Conservation (phyloP, 148 eudicot genomes). For the Vaccinium darrowii region DNA sequence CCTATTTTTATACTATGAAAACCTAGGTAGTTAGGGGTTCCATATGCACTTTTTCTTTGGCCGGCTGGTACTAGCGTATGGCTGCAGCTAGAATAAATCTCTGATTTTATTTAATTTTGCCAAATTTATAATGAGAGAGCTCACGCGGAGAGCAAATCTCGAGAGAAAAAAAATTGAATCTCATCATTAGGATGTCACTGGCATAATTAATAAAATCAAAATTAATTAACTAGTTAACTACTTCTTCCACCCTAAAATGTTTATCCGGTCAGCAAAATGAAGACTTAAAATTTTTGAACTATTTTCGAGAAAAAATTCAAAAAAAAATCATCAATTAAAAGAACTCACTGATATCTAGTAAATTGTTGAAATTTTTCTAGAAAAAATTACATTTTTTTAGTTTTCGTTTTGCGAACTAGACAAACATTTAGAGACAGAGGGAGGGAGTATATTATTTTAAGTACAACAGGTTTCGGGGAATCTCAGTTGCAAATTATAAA, state of each 20-base stretch:
- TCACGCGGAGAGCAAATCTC: conserved; percentile 2
- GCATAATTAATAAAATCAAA: background rate
- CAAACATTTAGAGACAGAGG: too few relatives aligned
- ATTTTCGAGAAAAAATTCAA: too few relatives aligned
- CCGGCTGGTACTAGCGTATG: background rate
- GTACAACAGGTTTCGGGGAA: background rate
- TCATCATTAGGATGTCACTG: background rate
- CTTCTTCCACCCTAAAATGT: too few relatives aligned
- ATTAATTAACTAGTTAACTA: background rate
- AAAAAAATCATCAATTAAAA: too few relatives aligned
- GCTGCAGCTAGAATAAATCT: background rate
- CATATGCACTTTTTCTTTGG: background rate
- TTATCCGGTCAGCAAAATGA: too few relatives aligned
- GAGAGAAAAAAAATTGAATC: background rate
- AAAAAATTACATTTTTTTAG: too few relatives aligned
- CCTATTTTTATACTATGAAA: background rate
- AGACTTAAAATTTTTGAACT: too few relatives aligned
- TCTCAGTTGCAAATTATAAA: background rate
- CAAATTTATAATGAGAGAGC: background rate
- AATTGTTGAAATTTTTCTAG: too few relatives aligned
- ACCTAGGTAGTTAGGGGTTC: background rate
- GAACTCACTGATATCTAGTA: too few relatives aligned
- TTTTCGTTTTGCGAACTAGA: too few relatives aligned
- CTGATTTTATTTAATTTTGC: background rate
- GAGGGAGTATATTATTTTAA: background rate